phyloP scores from a whole-genome alignment of 164 flowering plant genomes.

The Stephania japonica region DNA sequence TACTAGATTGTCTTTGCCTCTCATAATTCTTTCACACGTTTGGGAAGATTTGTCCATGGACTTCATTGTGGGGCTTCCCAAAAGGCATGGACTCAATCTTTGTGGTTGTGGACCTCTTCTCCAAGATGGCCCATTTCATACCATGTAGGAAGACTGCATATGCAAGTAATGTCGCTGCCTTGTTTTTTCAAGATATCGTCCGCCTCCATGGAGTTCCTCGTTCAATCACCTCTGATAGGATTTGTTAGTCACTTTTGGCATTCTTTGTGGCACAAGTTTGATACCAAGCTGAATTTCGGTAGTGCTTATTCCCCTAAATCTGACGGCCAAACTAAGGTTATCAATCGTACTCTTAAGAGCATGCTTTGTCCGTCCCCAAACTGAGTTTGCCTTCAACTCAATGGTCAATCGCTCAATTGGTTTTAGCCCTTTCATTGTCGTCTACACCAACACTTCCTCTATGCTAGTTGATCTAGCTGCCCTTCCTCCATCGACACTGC shows the following conservation, averaged over 20 bases:
- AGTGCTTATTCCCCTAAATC: not conserved
- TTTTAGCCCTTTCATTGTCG: no score
- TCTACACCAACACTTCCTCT: no score
- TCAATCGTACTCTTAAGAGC: not conserved
- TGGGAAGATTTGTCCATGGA: no score
- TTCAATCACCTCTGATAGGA: no score
- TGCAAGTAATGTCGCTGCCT: not conserved
- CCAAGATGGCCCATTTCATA: not conserved
- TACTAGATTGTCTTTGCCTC: not conserved
- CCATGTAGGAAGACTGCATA: not conserved
- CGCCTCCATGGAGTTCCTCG: conserved; percentile 1
- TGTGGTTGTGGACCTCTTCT: not conserved
- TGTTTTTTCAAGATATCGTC: not conserved
- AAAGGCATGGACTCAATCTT: not conserved
- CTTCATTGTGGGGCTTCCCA: not conserved
- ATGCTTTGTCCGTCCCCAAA: no score
- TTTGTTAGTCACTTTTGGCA: no score
- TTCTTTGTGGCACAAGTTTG: no score
- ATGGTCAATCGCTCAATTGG: no score
- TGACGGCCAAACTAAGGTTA: not conserved
- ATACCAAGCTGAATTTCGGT: not conserved
- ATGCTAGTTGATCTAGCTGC: no score
- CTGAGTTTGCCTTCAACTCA: no score
- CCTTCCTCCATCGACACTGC: no score
- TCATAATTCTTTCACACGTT: not conserved